Evolutionary conservation across 331 rosid genomes (phyloP), one percentile per base, ranked within the genome.

Genomic region (Rosa hybrid): DNA sequence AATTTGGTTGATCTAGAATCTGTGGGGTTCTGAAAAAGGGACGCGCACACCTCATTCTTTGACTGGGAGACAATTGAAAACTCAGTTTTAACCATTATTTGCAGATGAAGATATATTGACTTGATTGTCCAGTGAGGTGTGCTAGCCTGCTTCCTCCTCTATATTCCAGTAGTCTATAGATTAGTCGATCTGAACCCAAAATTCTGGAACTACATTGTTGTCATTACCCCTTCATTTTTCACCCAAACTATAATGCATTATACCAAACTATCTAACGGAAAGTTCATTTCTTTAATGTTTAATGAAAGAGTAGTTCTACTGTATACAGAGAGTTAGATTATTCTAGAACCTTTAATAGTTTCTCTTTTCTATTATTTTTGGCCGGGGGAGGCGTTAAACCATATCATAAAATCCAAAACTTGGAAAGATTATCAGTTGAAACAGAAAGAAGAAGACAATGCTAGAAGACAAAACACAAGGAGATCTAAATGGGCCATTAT

Each of bases 21-120:
- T 49, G 12, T 62, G 38, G 79, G 77, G 74, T 57, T 63, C 21
- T 20, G 77, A 84, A 80, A 80, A 77, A 72, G 77, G 77, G 79
- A 45, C 20, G 27, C 70, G 72, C 30, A 41, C 44, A 68, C 30
- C 53, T 44, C 12, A 77, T 45, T 71, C 9, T 57, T 77, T 77
- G 81, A 77, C 81, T 65, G 42, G 42, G 12, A 50, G 81, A 77
- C 45, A n/a, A 2, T 3, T 65, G 65, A 65, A 77, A 50, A n/a
- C 65, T 49, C 64, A 7, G 80, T 8, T 49, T 20, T 12, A 46
- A 39, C 73, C 64, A 30, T 48, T 70, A 16, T 21, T 70, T 70
- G 53, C 34, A 39, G 72, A 9, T 11, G 11, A 51, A 50, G 60
- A 25, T 46, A 49, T 0, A 14, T 2, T 0, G 62, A 50, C 14